A percentile compares a stretch with the other conserved stretches of the same genome.
phyloP scores from a whole-genome alignment of 495 filamentous ascomycete genomes.

The Aspergillus kassunensis region DNA sequence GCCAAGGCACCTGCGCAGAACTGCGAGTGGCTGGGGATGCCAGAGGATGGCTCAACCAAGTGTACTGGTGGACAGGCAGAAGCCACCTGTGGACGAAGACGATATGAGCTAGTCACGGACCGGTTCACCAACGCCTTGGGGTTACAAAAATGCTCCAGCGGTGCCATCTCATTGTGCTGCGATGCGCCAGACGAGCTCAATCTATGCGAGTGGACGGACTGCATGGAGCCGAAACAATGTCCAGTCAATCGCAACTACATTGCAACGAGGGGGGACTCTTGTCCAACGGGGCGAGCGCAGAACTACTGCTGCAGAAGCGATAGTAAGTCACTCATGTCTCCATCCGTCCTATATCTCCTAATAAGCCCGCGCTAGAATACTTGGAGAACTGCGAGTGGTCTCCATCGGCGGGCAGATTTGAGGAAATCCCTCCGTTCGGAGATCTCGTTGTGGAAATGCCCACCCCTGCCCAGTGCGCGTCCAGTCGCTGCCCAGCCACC shows the following conservation, averaged over 20 bases:
- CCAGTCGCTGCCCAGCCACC: background rate
- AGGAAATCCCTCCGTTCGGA: too few relatives aligned
- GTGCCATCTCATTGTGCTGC: background rate
- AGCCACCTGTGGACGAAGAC: background rate
- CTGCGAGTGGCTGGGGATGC: background rate
- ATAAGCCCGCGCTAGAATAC: too few relatives aligned
- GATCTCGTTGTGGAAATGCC: too few relatives aligned
- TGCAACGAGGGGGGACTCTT: background rate
- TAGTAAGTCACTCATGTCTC: background rate
- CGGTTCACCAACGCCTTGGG: background rate
- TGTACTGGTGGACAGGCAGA: slow-evolving; percentile 1
- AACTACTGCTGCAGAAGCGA: background rate
- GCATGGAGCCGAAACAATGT: too few relatives aligned
- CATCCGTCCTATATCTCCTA: background rate
- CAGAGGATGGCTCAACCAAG: background rate
- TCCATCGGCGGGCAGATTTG: background rate
- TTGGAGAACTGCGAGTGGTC: background rate
- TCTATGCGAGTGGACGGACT: background rate
- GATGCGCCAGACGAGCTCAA: background rate
- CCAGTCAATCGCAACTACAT: background rate
- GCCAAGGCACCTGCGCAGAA: background rate
- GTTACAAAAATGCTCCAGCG: background rate
- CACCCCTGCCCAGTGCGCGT: background rate
- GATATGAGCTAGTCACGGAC: background rate
- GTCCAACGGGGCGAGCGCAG: background rate